Evolutionary conservation across 2,329 filamentous ascomycete genomes (phyloP).

Genomic region (Aureobasidium sp.): DNA sequence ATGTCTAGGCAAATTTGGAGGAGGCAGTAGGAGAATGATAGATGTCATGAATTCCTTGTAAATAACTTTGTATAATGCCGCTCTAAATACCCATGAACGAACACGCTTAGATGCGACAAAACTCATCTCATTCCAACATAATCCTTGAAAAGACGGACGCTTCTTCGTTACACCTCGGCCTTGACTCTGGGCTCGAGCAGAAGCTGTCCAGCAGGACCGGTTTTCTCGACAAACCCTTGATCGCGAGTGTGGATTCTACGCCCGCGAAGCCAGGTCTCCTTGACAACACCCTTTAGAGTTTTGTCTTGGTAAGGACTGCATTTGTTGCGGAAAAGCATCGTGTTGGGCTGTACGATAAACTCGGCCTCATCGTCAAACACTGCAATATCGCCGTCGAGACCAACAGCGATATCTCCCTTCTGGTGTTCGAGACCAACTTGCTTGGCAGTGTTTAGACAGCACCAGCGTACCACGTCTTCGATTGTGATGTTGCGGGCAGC

Average conservation of each 20-base stretch:
- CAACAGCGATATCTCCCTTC: conserved; percentile 74
- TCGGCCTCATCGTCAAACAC: conserved; percentile 79
- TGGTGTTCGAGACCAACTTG: conserved; percentile 76
- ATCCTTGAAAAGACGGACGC: neutral
- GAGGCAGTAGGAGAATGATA: neutral
- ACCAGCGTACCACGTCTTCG: conserved; percentile 75
- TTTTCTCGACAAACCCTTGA: conserved; percentile 54
- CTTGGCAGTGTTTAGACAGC: conserved; percentile 73
- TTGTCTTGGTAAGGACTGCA: conserved; percentile 85
- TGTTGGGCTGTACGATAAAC: conserved; percentile 60
- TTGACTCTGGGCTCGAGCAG: conserved; percentile 36
- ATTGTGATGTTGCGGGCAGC: conserved; percentile 47
- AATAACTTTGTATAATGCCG: neutral
- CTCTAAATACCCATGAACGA: neutral
- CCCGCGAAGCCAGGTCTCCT: conserved; percentile 79
- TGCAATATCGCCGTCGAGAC: conserved; percentile 84
- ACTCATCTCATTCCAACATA: neutral
- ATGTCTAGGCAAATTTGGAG: neutral
- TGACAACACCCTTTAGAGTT: conserved; percentile 66
- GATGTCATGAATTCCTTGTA: neutral
- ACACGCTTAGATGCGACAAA: neutral
- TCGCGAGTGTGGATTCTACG: conserved; percentile 63
- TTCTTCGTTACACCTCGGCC: neutral
- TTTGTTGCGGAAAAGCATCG: conserved; percentile 93
- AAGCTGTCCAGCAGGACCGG: conserved; percentile 39